Evolutionary conservation across 2,329 filamentous ascomycete genomes (phyloP), one percentile per base, ranked within the genome.

Genomic region (Pseudocercospora musae): DNA sequence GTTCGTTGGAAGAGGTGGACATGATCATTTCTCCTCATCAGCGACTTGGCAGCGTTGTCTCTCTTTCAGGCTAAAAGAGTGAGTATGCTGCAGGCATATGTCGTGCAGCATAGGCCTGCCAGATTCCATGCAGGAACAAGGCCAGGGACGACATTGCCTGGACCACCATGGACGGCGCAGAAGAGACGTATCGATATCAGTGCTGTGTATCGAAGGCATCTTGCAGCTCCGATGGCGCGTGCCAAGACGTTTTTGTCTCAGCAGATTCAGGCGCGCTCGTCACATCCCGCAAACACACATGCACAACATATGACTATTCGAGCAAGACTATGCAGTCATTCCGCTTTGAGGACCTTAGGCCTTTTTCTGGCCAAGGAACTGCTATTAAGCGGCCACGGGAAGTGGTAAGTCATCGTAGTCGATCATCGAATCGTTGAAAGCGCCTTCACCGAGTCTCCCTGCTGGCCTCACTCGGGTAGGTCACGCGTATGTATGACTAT

Each of bases 361-460:
- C 87, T 54, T 94, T 94, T 73, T 79, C 79, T 44, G 88, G 88
- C 60, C 80, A 81, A 54, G 89, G 86, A 72, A 85, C 90, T 63
- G 83, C 89, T 3, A 88, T 96, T 64, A 88, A 88, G 72, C 82
- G 91, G 68, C 91, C 91, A 20, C 91, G 85, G 79, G 95, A 99
- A 80, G 90, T 99, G 67, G 37, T 40, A 37, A 37, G 33, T 37
- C 5, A 31, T 4, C 1, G 10, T 11, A 2, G 13, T 31, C 1
- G 10, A 31, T 31, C 9, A 10, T 31, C 29, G 10, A 31, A 31
- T 1, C 9, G 3, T 31, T 11, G 9, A 31, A 31, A 10, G 10
- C 29, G 29, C 29, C 29, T 11, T 31, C 1, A 31, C 10, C 8
- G 10, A 31, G 10, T 31, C 8, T 11, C 29, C 7, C 8, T 29